A percentile compares a stretch with the other conserved stretches of the same genome.
Evolutionary conservation across 192 early-diverging fungal species (phyloP).

Genomic region (Coemansia furcata): DNA sequence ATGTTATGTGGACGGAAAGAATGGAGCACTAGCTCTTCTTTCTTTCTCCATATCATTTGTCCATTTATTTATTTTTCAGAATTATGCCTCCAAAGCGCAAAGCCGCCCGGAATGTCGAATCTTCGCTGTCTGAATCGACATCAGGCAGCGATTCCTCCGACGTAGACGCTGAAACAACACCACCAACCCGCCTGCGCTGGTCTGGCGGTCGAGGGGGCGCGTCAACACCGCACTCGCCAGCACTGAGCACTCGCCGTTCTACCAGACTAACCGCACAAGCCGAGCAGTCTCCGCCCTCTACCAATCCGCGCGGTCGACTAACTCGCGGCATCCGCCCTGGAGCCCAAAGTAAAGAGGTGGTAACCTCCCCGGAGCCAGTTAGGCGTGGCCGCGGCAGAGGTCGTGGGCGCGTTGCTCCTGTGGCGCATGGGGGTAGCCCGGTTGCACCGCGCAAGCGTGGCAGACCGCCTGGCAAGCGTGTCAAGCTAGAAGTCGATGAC

Average conservation of each 20-base stretch:
- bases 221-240: slow-evolving; percentile 20
- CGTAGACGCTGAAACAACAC: slow-evolving; percentile 12
- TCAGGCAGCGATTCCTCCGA: slow-evolving; percentile 19
- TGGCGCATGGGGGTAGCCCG: neutral
- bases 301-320: slow-evolving; percentile 30
- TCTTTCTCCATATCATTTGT: neutral
- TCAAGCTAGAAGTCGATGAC: neutral
- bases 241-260: slow-evolving; percentile 37
- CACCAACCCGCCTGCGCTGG: slow-evolving; percentile 17
- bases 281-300: slow-evolving; percentile 11
- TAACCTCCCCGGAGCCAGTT: neutral
- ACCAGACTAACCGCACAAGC: slow-evolving; percentile 25
- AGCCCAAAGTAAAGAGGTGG: neutral
- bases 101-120: slow-evolving; percentile 11
- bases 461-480: neutral
- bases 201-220: neutral
- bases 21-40: neutral
- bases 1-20: neutral
- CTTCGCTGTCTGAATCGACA: slow-evolving; percentile 7
- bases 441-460: neutral
- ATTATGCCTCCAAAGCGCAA: slow-evolving; percentile 45
- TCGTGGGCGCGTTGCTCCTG: slow-evolving; percentile 11
- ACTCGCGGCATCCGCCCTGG: slow-evolving; percentile 28
- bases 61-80: slow-evolving; percentile 1
- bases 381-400: slow-evolving; percentile 13